Evolutionary conservation across 768 basidiomycete genomes (phyloP).

Genomic region (Mycena indigotica): DNA sequence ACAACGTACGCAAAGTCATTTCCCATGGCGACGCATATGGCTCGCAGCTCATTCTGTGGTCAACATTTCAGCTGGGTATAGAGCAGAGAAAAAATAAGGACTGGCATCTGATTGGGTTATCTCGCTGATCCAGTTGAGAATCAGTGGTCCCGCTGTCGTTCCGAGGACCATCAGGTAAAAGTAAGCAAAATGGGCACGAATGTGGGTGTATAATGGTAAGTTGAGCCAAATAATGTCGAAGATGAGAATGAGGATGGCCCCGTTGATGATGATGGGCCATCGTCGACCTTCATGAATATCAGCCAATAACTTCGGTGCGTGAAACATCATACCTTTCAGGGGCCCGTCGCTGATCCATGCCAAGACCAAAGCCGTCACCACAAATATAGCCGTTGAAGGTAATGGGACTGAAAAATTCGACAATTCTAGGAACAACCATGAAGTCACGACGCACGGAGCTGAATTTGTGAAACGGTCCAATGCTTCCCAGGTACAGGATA

Average conservation of each 20-base stretch:
- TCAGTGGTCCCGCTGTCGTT: slow-evolving; percentile 22
- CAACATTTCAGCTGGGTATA: background rate
- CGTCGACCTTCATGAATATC: background rate
- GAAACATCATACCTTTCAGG: slow-evolving; percentile 7
- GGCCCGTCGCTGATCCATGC: slow-evolving; percentile 24
- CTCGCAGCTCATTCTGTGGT: slow-evolving; percentile 21
- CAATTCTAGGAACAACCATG: too few relatives aligned
- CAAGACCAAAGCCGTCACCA: slow-evolving; percentile 16
- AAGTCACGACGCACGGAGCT: slow-evolving; percentile 20
- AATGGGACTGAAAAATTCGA: slow-evolving; percentile 17
- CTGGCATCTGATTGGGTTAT: slow-evolving; percentile 18
- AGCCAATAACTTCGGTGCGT: background rate
- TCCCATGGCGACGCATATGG: slow-evolving; percentile 20
- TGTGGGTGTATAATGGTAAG: slow-evolving; percentile 18
- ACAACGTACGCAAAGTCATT: slow-evolving; percentile 24
- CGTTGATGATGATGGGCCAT: slow-evolving; percentile 18
- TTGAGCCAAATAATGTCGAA: slow-evolving; percentile 18
- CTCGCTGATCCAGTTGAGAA: slow-evolving; percentile 25
- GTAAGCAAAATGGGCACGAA: slow-evolving; percentile 23
- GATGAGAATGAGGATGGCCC: slow-evolving; percentile 9
- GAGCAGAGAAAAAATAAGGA: background rate
- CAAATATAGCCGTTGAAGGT: slow-evolving; percentile 18
- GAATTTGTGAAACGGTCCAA: slow-evolving; percentile 21
- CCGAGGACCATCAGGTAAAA: slow-evolving; percentile 23
- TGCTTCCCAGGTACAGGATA: slow-evolving; percentile 20